Percentiles rank a stretch among this genome's conserved stretches.
These are phyloP conservation scores for Pilaira anomala DNA, from an alignment of 192 early-diverging fungal species.

Conservation along the genomic window DNA sequence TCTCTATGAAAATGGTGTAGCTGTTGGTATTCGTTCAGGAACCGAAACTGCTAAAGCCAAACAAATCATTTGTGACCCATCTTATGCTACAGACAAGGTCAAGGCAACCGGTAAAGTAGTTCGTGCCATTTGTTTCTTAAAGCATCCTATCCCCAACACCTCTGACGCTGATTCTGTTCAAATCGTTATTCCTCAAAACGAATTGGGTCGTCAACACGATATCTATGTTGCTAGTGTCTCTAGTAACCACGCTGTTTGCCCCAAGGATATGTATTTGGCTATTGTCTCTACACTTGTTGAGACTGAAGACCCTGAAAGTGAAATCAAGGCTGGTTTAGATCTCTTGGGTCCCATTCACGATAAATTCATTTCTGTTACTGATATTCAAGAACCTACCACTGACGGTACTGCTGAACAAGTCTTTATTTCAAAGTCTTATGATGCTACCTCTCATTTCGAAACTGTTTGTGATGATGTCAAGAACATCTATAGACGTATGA, in stretches of 20 bases:
- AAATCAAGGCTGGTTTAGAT: conserved; percentile 84
- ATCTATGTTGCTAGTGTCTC: conserved; percentile 95
- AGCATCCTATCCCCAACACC: conserved; percentile 89
- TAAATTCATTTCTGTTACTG: conserved; percentile 84
- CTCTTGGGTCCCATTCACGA: conserved; percentile 89
- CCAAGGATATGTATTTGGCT: conserved; percentile 85
- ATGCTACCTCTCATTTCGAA: conserved; percentile 99
- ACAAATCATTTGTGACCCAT: conserved; percentile 94
- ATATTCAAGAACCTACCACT: conserved; percentile 82
- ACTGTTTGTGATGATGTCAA: conserved; percentile 96
- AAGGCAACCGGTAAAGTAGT: conserved; percentile 84
- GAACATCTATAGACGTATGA: conserved; percentile 82
- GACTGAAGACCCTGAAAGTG: conserved; percentile 85
- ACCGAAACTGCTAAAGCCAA: conserved; percentile 79
- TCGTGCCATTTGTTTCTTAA: conserved; percentile 94
- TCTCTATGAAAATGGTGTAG: conserved; percentile 76
- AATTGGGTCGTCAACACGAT: conserved; percentile 90
- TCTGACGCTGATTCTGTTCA: conserved; percentile 85
- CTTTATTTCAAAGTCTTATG: conserved; percentile 93
- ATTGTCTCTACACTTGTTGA: conserved; percentile 97
- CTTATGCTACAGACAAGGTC: conserved; percentile 82
- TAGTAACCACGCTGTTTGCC: conserved; percentile 86
- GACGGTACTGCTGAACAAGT: conserved; percentile 82
- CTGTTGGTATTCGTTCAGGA: conserved; percentile 88
- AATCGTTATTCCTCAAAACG: conserved; percentile 97